Percentiles rank a stretch among this genome's conserved stretches.
Conservation (phyloP, 768 basidiomycete species). For the Lyophyllum semitale region DNA sequence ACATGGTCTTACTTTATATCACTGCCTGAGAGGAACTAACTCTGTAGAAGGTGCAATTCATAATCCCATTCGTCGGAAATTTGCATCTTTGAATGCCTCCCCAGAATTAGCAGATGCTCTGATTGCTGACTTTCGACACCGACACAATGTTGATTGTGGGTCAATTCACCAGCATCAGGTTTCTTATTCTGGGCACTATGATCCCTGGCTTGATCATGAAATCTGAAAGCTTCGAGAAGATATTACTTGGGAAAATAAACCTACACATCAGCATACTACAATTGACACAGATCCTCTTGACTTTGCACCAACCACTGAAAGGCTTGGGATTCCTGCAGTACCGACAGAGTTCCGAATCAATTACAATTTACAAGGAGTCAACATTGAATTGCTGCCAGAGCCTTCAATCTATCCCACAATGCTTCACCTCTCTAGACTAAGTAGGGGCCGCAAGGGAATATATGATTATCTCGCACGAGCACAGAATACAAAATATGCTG, state of each 20-base stretch:
- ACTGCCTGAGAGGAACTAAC: slow-evolving; percentile 20
- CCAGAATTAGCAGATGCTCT: slow-evolving; percentile 18
- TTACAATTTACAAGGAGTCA: neutral
- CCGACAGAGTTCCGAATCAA: neutral
- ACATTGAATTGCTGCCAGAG: neutral
- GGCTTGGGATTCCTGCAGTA: neutral
- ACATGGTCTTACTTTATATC: slow-evolving; percentile 18
- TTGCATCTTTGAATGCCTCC: slow-evolving; percentile 24
- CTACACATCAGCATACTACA: neutral
- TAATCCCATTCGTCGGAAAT: no score
- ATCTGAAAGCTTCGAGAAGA: neutral
- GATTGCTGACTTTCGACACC: slow-evolving; percentile 18
- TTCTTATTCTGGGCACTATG: neutral
- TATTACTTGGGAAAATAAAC: neutral
- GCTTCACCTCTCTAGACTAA: neutral
- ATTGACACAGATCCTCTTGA: neutral
- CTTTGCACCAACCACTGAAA: neutral
- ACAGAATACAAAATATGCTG: slow-evolving; percentile 1
- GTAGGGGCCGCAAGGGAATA: neutral
- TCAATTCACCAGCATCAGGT: slow-evolving; percentile 5
- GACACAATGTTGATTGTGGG: slow-evolving; percentile 14
- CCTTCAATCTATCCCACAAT: neutral
- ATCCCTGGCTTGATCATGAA: slow-evolving; percentile 4
- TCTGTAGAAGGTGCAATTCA: slow-evolving; percentile 24
- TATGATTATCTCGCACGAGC: neutral